A percentile compares a stretch with the other conserved stretches of the same genome.
Conservation (phyloP, 768 basidiomycete species). For the Tricholoma saponaceum region DNA sequence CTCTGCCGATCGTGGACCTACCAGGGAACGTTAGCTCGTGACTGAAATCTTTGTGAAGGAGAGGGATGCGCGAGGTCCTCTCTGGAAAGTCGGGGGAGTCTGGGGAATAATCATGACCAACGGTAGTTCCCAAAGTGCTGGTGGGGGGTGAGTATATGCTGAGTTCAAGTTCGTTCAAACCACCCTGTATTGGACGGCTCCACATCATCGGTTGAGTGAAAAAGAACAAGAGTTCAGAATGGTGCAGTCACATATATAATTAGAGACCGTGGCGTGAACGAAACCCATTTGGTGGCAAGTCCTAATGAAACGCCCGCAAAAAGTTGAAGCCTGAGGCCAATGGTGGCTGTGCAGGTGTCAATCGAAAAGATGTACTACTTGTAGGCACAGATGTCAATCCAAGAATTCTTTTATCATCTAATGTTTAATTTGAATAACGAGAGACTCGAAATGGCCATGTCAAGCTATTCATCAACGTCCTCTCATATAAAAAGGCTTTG, state of each 20-base stretch:
- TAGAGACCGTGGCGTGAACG: not conserved
- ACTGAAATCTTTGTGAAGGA: not conserved
- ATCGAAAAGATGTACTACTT: too few relatives aligned
- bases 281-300: not conserved
- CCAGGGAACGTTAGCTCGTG: not conserved
- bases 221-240: not conserved
- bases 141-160: not conserved
- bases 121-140: not conserved
- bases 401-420: too few relatives aligned
- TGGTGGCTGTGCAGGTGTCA: too few relatives aligned
- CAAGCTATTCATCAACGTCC: too few relatives aligned
- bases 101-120: not conserved
- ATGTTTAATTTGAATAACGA: too few relatives aligned
- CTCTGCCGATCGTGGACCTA: slow-evolving; percentile 2
- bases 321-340: too few relatives aligned
- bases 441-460: too few relatives aligned
- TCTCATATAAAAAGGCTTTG: too few relatives aligned
- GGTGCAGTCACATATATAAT: not conserved
- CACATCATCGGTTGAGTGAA: not conserved
- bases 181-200: not conserved
- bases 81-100: not conserved
- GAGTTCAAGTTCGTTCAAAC: not conserved
- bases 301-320: too few relatives aligned
- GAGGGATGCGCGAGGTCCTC: not conserved
- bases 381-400: too few relatives aligned